Evolutionary conservation across 805 yeast species (phyloP).

Genomic region (Cyberlindnera meyerae): DNA sequence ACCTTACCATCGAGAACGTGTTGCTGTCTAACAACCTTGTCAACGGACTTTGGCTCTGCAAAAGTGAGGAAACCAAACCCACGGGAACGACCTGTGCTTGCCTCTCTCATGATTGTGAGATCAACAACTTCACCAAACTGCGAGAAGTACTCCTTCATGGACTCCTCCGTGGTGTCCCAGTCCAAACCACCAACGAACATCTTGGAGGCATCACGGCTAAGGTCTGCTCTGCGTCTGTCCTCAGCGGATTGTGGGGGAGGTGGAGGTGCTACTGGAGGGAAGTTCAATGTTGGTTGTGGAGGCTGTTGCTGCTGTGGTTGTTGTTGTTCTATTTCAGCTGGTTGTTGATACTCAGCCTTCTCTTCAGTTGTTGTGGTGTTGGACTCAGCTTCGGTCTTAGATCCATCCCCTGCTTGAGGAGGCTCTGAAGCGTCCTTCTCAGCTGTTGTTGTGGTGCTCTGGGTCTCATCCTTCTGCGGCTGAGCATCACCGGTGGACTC

Average conservation of each 20-base stretch:
- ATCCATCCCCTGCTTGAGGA: not conserved
- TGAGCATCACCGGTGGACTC: too few species aligned
- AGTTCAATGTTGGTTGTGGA: not conserved
- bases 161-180: conserved; percentile 95
- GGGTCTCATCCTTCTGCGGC: too few species aligned
- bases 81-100: conserved; percentile 79
- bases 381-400: not conserved
- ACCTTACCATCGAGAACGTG: conserved; percentile 93
- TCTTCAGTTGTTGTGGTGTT: too few species aligned
- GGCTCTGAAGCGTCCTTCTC: not conserved
- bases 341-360: too few species aligned
- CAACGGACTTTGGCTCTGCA: conserved; percentile 75
- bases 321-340: too few species aligned
- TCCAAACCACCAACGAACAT: conserved; percentile 96
- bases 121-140: conserved; percentile 88
- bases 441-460: too few species aligned
- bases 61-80: conserved; percentile 95
- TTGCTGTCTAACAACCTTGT: conserved; percentile 77
- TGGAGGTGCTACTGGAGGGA: conserved; percentile 3
- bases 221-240: conserved; percentile 39
- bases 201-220: conserved; percentile 74
- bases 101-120: conserved; percentile 89
- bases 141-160: conserved; percentile 72
- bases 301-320: too few species aligned
- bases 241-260: conserved; percentile 4